phyloP scores from a whole-genome alignment of 257 asterid genomes.

The Solanum chiquidenum region DNA sequence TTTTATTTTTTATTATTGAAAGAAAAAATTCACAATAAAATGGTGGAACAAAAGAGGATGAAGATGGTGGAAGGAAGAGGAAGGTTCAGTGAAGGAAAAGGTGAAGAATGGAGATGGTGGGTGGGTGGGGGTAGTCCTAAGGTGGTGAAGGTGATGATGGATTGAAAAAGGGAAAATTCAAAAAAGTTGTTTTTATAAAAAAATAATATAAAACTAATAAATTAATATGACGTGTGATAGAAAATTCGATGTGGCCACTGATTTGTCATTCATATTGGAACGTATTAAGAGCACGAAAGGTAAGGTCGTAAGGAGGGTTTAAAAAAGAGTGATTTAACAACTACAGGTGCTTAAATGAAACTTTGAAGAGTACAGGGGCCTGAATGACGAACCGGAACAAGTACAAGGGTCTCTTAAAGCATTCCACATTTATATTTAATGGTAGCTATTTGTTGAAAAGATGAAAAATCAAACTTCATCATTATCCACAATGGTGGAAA shows the following conservation, averaged over 20 bases:
- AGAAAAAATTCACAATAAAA: neutral
- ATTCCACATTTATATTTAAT: neutral
- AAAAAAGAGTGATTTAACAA: neutral
- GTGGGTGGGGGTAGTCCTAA: neutral
- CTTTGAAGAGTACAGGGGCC: neutral
- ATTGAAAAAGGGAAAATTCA: neutral
- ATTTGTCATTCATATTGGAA: neutral
- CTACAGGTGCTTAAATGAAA: neutral
- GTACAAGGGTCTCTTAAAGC: neutral
- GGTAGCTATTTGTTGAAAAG: neutral
- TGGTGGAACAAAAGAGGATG: neutral
- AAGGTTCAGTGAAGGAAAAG: neutral
- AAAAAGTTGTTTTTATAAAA: neutral
- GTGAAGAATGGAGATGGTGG: neutral
- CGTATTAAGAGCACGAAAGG: neutral
- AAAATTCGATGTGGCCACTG: neutral
- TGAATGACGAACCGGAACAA: neutral
- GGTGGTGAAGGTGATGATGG: neutral
- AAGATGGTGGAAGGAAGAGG: neutral
- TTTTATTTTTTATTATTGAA: neutral
- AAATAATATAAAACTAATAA: neutral
- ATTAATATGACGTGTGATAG: neutral
- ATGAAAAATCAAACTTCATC: neutral
- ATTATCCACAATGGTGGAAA: neutral
- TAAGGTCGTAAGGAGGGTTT: neutral